Evolutionary conservation across 179 eudicot species (phyloP).

Genomic region (Sideroxylon spinosum): DNA sequence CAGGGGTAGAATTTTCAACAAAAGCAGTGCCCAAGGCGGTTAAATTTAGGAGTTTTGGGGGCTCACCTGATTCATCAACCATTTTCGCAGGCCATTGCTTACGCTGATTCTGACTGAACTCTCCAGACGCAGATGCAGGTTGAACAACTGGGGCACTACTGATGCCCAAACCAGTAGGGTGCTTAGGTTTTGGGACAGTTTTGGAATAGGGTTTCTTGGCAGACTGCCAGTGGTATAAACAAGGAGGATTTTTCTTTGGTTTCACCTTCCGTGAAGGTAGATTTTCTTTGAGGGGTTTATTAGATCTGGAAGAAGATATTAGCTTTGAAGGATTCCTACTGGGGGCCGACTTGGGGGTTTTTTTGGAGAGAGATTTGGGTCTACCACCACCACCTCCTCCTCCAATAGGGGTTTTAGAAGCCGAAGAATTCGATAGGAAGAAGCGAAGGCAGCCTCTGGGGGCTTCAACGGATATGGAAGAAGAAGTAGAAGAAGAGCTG

Average conservation of each 20-base stretch:
- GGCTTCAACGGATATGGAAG: slow-evolving; percentile 17
- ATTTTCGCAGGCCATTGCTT: neutral
- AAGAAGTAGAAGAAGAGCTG: slow-evolving; percentile 16
- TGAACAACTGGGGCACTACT: slow-evolving; percentile 1
- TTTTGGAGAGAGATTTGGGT: neutral
- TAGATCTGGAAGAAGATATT: slow-evolving; percentile 17
- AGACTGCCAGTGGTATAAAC: slow-evolving; percentile 21
- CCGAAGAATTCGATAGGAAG: slow-evolving; percentile 12
- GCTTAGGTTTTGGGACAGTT: slow-evolving; percentile 15
- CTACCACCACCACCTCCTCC: too few species aligned
- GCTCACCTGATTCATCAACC: slow-evolving; percentile 20
- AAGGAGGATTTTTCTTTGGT: slow-evolving; percentile 27
- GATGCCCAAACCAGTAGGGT: neutral
- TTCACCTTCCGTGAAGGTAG: slow-evolving; percentile 15
- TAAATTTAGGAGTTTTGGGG: neutral
- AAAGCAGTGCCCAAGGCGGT: slow-evolving; percentile 14
- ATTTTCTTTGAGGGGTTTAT: slow-evolving; percentile 15
- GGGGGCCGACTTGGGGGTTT: slow-evolving; percentile 12
- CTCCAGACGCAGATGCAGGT: slow-evolving; percentile 16
- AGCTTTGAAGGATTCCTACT: neutral
- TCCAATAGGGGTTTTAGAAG: slow-evolving; percentile 1
- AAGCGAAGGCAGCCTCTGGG: slow-evolving; percentile 23
- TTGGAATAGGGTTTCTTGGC: slow-evolving; percentile 23
- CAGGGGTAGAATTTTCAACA: slow-evolving; percentile 35
- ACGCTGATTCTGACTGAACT: slow-evolving; percentile 7